Conservation (phyloP, 768 basidiomycete genomes). For the Tulasnella sp. region DNA sequence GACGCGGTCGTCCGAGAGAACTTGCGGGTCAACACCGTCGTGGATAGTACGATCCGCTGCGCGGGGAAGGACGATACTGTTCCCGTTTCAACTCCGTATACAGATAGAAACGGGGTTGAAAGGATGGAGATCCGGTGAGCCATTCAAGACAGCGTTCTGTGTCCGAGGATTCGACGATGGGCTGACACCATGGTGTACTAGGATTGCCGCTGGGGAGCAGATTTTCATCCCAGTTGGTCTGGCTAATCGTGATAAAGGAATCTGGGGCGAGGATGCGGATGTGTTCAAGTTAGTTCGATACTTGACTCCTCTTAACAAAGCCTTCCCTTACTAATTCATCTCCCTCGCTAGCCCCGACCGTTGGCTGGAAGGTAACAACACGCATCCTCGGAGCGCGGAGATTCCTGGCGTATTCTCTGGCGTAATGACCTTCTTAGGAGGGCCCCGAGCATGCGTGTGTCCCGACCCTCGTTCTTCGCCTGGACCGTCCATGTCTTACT, state of each 20-base stretch:
- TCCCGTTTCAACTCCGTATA: conserved; percentile 3
- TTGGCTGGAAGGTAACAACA: conserved; percentile 3
- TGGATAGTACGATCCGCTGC: not conserved
- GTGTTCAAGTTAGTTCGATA: conserved; percentile 47
- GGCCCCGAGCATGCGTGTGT: conserved; percentile 19
- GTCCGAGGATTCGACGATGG: not conserved
- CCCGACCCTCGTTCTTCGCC: no score
- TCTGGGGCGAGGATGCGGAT: conserved; percentile 59
- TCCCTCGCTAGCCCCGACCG: conserved; percentile 1
- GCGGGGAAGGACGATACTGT: conserved; percentile 11
- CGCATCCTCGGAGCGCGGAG: not conserved
- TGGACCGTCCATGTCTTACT: no score
- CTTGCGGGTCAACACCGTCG: not conserved
- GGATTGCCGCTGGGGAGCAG: not conserved
- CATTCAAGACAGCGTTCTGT: no score
- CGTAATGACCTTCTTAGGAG: conserved; percentile 18
- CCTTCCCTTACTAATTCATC: no score
- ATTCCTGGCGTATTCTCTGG: conserved; percentile 9
- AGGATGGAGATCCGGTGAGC: conserved; percentile 9
- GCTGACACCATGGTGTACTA: not conserved
- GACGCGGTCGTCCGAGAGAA: conserved; percentile 24
- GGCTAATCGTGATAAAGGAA: conserved; percentile 43
- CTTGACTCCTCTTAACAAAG: not conserved
- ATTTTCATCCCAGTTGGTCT: conserved; percentile 35
- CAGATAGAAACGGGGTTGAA: conserved; percentile 9